Evolutionary conservation across 352 stramenopile species (phyloP), one percentile per base, ranked within the genome.

Genomic region (Pythium diclinum): DNA sequence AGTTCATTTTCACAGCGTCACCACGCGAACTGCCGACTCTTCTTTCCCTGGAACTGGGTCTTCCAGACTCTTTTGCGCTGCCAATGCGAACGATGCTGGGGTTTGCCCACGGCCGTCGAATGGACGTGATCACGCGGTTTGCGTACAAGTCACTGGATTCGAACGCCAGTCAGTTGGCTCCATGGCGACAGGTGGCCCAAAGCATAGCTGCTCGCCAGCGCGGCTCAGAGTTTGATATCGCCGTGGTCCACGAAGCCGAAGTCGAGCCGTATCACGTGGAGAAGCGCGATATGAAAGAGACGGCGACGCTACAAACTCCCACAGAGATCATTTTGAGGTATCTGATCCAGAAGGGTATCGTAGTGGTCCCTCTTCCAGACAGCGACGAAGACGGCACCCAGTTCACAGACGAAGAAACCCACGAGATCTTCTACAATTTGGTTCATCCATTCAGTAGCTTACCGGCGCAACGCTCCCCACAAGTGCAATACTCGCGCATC

Each of bases 81-180:
- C 11, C 51, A 34, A 34, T 74, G 0, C 33, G 32, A 1, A 4
- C 32, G 14, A 44, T 71, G 13, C 61, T 71, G 1, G 56, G 51
- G 40, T 91, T 87, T 59, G 77, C 77, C 1, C 79, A 87, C 33
- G 72, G 61, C 0, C 61, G 65, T 5, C 59, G 42, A 1, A 82
- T 88, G 16, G 77, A 88, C 60, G 56, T 88, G 23, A 11, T 88
- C 4, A 67, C 75, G 1, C 68, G 65, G 10, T 77, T 88, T 34
- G 65, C 77, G 0, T 67, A 81, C 23, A 54, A 62, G 7, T 14
- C 38, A 2, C 56, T 87, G 6, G 57, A 76, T 0, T 1, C 23
- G 77, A 21, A 36, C 74, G 8, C 30, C 51, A 16, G 23, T 70
- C 1, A 25, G 48, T 11, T 44, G 58, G 8, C 54, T 83, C 49